phyloP scores from a whole-genome alignment of 192 early-diverging fungal genomes.

The Rhizoclosmatium sp. region DNA sequence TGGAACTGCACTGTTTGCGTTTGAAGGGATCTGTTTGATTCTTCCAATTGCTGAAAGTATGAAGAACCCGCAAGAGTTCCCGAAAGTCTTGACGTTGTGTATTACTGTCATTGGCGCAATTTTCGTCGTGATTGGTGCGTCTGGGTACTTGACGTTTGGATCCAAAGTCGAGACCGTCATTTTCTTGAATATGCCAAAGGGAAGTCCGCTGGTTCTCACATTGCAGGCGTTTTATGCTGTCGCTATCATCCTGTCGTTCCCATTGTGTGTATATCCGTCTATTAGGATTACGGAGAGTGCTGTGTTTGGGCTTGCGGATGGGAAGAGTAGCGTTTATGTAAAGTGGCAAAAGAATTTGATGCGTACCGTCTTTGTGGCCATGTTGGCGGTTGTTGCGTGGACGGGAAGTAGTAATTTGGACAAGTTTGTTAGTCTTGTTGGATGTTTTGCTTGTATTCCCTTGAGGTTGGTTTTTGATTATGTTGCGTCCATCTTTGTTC shows the following conservation, averaged over 20 bases:
- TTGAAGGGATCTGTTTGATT: slow-evolving; percentile 88
- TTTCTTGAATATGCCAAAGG: slow-evolving; percentile 84
- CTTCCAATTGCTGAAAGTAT: slow-evolving; percentile 87
- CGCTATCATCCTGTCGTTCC: slow-evolving; percentile 93
- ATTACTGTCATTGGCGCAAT: slow-evolving; percentile 81
- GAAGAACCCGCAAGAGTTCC: slow-evolving; percentile 91
- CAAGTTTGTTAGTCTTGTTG: slow-evolving; percentile 85
- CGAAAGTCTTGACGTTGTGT: slow-evolving; percentile 77
- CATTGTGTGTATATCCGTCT: slow-evolving; percentile 90
- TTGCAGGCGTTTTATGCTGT: slow-evolving; percentile 89
- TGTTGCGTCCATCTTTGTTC: slow-evolving; percentile 22
- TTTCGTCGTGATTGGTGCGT: slow-evolving; percentile 81
- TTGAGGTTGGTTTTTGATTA: slow-evolving; percentile 41
- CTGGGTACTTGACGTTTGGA: slow-evolving; percentile 89
- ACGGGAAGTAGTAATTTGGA: slow-evolving; percentile 79
- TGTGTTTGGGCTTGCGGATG: slow-evolving; percentile 75
- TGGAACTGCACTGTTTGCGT: slow-evolving; percentile 93
- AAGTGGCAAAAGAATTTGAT: slow-evolving; percentile 90
- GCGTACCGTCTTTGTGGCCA: slow-evolving; percentile 69
- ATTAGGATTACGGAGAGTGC: slow-evolving; percentile 92
- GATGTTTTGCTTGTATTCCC: slow-evolving; percentile 78
- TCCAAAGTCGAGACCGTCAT: slow-evolving; percentile 84
- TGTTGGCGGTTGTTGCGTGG: slow-evolving; percentile 78
- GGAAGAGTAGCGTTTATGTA: slow-evolving; percentile 78
- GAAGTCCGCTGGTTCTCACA: slow-evolving; percentile 65